Base-by-base conservation (phyloP, 1,284 basidiomycete genomes). In the Papiliotrema nemorosa region DNA sequence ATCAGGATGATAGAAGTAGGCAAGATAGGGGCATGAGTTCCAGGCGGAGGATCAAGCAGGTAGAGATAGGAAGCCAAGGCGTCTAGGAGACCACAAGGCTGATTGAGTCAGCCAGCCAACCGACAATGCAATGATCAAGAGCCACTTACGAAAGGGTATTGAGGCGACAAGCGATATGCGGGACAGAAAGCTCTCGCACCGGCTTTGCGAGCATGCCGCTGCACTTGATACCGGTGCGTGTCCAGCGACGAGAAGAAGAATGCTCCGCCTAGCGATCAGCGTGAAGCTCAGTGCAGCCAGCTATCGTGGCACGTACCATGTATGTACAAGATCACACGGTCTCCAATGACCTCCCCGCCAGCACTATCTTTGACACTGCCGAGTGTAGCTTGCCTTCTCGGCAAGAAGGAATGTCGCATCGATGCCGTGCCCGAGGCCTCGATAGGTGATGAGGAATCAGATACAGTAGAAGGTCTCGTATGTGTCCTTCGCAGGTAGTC, bases 81-180 rank as follows among this genome's bases (percentile, higher is more conserved):
- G 52, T 78, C 76, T 26, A 74, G 66, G 2, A 77, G 64, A 7
- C 66, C 74, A 46, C 74, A 75, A 2, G 76, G 76, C 81, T 81
- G 50, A 76, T 78, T 47, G 14, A n/a, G 16, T 25, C 26, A 21
- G 52, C 42, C 31, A 44, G 33, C 7, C 3, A 3, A 10, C 24
- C 6, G 9, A 2, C 13, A 20, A 9, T 5, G 14, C 26, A 22
- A 27, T 21, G 20, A 29, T 21, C 18, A 7, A 47, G 14, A 12
- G 22, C 29, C 12, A 85, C 90, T 66, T 87, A 97, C 24, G 90
- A 97, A 97, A 0, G 93, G 93, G 59, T 92, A 94, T 73, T 94
- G 90, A 1, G 91, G 92, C 12, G 91, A 83, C 12, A 92, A 79
- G 27, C 90, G 83, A 70, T 94, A 94, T 60, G 89, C 87, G 48